phyloP scores from a whole-genome alignment of 2,329 filamentous ascomycete genomes.

The Diaporthe nobilis region DNA sequence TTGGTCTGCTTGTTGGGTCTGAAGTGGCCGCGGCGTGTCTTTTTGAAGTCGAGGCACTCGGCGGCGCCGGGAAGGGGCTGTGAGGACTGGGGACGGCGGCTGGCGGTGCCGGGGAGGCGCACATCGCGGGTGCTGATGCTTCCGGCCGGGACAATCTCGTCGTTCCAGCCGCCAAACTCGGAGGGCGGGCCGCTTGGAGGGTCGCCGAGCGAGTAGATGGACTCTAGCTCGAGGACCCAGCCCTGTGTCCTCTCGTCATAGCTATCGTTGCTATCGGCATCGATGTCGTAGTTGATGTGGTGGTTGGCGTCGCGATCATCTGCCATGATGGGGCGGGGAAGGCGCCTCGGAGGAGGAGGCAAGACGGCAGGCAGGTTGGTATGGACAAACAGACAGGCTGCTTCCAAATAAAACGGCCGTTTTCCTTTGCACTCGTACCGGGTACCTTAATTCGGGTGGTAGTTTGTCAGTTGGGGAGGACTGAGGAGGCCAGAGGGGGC shows the following conservation, averaged over 20 bases:
- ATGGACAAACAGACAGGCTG: background rate
- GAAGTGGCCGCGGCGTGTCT: slow-evolving; percentile 29
- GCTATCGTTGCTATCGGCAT: slow-evolving; percentile 31
- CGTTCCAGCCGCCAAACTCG: slow-evolving; percentile 27
- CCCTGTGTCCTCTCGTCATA: slow-evolving; percentile 36
- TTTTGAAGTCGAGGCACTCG: slow-evolving; percentile 36
- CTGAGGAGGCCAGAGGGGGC: background rate
- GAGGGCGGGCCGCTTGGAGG: slow-evolving; percentile 30
- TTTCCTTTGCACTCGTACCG: background rate
- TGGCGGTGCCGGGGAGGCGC: background rate
- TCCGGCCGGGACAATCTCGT: slow-evolving; percentile 34
- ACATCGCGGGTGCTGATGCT: slow-evolving; percentile 31
- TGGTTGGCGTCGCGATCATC: slow-evolving; percentile 5
- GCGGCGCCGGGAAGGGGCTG: slow-evolving; percentile 39
- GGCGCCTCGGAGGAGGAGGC: background rate
- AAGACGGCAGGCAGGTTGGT: background rate
- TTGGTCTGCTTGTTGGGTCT: slow-evolving; percentile 38
- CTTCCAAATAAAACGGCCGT: background rate
- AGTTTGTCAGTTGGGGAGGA: background rate
- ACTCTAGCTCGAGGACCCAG: slow-evolving; percentile 40
- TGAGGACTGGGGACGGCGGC: slow-evolving; percentile 5
- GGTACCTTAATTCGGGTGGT: background rate
- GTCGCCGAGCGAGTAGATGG: slow-evolving; percentile 33
- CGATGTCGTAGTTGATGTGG: background rate
- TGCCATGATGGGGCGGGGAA: slow-evolving; percentile 29